Base-by-base conservation (phyloP, 495 filamentous ascomycete genomes). In the Talaromyces thailandensis region DNA sequence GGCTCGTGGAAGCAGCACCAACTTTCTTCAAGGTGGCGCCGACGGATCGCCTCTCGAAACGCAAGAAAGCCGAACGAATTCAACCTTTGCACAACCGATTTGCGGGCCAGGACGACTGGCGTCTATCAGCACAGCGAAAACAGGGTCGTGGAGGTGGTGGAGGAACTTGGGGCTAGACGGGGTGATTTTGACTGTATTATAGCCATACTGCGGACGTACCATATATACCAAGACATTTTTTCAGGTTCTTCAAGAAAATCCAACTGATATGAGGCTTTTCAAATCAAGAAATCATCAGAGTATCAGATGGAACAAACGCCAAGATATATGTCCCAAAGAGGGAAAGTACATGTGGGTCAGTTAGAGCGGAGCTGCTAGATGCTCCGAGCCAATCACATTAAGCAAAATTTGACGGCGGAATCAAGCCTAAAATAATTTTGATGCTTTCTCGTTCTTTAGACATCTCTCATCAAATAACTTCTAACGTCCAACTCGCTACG, bases 11-110 rank as follows among this genome's bases (percentile, higher is more conserved):
- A 63, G 93, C 92, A 9, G 94, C 94, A 25, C 94, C 94, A 16
- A 96, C 91, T 0, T 98, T 98, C 82, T 98, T 98, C 83, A 96
- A 96, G 81, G 90, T 98, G 8, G 94, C 94, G 53, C 88, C 90
- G 21, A 95, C 88, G 16, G 91, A 96, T 69, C 83, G 87, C 63
- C 76, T 98, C 62, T 92, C 88, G 28, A 96, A 96, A 79, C 78
- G 94, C 65, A 93, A 95, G 82, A 91, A 91, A 78, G 92, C 90
- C 0, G 94, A 98, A 80, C 81, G 92, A 32, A 98, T 98, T 48
- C 89, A 96, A 74, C 94, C 94, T 59, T 69, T 98, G 73, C 92
- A 97, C 70, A 97, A 97, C 70, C 86, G 90, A 66, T 98, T 90
- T 74, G 83, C 85, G 12, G 92, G 90, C 50, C 89, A 93, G 69